Base-by-base conservation (phyloP, 768 basidiomycete species). In the Leucocoprinus sp. region DNA sequence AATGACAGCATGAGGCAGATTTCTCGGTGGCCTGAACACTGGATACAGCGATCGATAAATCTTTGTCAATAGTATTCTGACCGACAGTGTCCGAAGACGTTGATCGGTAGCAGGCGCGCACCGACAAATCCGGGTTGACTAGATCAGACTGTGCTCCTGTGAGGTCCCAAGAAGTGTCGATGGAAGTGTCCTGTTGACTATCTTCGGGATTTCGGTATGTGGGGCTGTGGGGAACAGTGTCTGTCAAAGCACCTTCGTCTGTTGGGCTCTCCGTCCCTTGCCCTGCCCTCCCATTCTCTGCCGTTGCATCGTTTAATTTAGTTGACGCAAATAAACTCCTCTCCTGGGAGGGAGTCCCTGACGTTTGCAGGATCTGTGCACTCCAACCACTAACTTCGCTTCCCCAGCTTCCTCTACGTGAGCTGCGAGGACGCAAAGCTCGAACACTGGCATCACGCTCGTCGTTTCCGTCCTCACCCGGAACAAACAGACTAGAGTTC, bases 371-470 rank as follows among this genome's bases (percentile, higher is more conserved):
- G 23, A 84, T 63, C 50, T 73, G 68, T 5, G 91, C 89, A 59
- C 88, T 91, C 90, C 90, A 93, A 34, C 84, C 75, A 53, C 87
- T 92, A 19, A 77, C 82, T 57, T 84, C 85, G 55, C 91, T 93
- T 54, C 88, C 93, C 87, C 92, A 93, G 56, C 91, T 93, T 0
- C 86, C 85, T 55, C 89, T 71, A 55, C 91, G 72, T 7, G 87
- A 88, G 63, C 87, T 88, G 47, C 92, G 69, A 1, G 89, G 88
- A 50, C 92, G 68, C 54, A 96, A 66, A n/a, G 93, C 93, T 5
- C 92, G 74, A 19, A 96, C 81, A 55, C 88, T 92, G 1, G 93
- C 93, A 53, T 89, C 90, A 27, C 82, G 72, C 44, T 75, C 74
- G 52, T 80, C 74, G 39, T 78, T 57, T 42, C 76, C 84, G 42